Conservation (phyloP, 768 basidiomycete species). For the Rhodotorula diobovata region DNA sequence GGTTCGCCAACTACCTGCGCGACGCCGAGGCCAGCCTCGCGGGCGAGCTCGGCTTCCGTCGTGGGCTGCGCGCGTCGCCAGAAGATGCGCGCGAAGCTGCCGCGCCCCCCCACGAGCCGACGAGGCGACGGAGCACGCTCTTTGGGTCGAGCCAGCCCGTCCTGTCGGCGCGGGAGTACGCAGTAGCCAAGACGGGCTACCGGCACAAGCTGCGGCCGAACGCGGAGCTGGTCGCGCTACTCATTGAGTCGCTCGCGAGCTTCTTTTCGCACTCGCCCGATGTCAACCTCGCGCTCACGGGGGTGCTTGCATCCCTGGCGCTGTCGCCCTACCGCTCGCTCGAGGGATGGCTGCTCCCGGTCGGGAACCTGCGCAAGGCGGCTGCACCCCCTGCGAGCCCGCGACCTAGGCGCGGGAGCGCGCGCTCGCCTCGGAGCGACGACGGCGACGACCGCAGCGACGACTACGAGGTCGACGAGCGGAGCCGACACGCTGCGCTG, state of each 20-base stretch:
- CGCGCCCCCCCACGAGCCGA: slow-evolving; percentile 4
- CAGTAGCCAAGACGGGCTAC: slow-evolving; percentile 7
- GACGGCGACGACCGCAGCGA: slow-evolving; percentile 76
- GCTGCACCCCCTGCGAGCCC: not conserved
- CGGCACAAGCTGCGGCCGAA: slow-evolving; percentile 69
- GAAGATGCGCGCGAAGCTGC: not conserved
- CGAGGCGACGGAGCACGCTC: slow-evolving; percentile 18
- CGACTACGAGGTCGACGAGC: slow-evolving; percentile 68
- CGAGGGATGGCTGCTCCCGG: slow-evolving; percentile 79
- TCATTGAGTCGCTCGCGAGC: slow-evolving; percentile 65
- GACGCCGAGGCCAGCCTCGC: slow-evolving; percentile 43
- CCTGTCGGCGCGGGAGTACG: slow-evolving; percentile 18
- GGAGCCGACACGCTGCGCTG: slow-evolving; percentile 54
- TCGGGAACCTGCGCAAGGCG: not conserved
- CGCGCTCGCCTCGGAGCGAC: slow-evolving; percentile 46
- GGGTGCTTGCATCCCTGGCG: slow-evolving; percentile 71
- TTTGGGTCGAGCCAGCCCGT: slow-evolving; percentile 8
- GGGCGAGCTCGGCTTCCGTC: slow-evolving; percentile 29
- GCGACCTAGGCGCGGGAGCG: not conserved
- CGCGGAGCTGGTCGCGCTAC: slow-evolving; percentile 65
- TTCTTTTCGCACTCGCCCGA: slow-evolving; percentile 85
- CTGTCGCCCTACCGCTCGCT: slow-evolving; percentile 80
- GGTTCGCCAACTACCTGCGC: slow-evolving; percentile 45
- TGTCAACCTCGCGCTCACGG: slow-evolving; percentile 81
- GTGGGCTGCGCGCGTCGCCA: slow-evolving; percentile 30